These are phyloP conservation scores for Aegilops tauschii DNA, from an alignment of 176 grass and related monocot species.

Conservation along the genomic window DNA sequence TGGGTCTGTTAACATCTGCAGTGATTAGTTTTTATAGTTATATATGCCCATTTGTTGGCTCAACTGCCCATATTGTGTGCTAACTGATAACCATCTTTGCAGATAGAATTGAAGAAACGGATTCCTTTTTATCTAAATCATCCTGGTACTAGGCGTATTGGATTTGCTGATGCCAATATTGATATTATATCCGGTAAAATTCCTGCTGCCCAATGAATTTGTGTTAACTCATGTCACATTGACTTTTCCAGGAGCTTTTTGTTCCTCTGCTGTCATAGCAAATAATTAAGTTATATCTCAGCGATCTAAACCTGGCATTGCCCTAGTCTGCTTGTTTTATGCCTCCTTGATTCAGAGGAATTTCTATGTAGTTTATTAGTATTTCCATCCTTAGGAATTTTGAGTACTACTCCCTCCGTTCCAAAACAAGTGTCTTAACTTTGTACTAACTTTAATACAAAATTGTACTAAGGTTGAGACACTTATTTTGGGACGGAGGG, in stretches of 20 bases:
- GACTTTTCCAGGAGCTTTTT: background rate
- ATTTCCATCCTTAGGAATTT: background rate
- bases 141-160: background rate
- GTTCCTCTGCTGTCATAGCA: background rate
- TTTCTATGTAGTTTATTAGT: background rate
- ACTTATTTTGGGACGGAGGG: no score
- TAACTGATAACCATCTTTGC: slow-evolving; percentile 7
- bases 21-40: background rate
- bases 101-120: background rate
- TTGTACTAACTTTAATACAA: no score
- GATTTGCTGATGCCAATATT: background rate
- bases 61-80: background rate
- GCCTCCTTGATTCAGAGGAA: background rate
- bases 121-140: background rate
- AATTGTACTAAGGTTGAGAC: no score
- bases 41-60: background rate
- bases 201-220: background rate
- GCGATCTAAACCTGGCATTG: background rate
- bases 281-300: background rate
- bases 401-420: background rate
- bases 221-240: background rate
- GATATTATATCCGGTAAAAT: slow-evolving; percentile 1
- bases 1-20: slow-evolving; percentile 20
- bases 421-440: no score
- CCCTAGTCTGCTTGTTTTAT: slow-evolving; percentile 1